Conservation (phyloP, 306 rosid species). For the Comarum palustre region DNA sequence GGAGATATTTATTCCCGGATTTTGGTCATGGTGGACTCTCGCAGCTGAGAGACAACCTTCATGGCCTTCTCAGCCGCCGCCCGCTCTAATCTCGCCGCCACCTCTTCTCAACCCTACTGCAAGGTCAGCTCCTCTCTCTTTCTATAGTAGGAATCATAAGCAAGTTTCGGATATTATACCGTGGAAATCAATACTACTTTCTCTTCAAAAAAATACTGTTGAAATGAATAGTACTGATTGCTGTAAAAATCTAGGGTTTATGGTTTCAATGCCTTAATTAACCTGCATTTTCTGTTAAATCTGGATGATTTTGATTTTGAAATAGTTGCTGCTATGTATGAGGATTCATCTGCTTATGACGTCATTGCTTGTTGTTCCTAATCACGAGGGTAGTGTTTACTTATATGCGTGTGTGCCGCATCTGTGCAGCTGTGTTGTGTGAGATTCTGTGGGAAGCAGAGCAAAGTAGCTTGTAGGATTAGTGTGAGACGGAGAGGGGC, state of each 20-base stretch:
- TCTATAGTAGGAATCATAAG: background rate
- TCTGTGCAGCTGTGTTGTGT: constrained; percentile 51
- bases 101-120: constrained; percentile 40
- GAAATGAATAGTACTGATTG: background rate
- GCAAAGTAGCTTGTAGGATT: constrained; percentile 28
- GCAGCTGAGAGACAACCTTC: constrained; percentile 2
- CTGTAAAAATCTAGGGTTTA: background rate
- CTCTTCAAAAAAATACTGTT: no score
- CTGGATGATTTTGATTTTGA: background rate
- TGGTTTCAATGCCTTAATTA: background rate
- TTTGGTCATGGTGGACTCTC: constrained; percentile 22
- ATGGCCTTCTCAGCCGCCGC: constrained; percentile 65
- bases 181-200: background rate
- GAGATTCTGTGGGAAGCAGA: constrained; percentile 36
- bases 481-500: constrained; percentile 26
- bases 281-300: background rate
- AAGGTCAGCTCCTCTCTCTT: constrained; percentile 34
- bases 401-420: background rate
- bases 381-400: constrained; percentile 7
- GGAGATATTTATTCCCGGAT: background rate
- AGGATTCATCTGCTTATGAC: background rate
- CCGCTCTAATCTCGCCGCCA: constrained; percentile 35
- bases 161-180: background rate
- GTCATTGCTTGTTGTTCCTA: background rate
- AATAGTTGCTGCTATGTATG: background rate